These are phyloP conservation scores for Pythium sukuiense DNA, from an alignment of 352 stramenopile species.

Conservation along the genomic window DNA sequence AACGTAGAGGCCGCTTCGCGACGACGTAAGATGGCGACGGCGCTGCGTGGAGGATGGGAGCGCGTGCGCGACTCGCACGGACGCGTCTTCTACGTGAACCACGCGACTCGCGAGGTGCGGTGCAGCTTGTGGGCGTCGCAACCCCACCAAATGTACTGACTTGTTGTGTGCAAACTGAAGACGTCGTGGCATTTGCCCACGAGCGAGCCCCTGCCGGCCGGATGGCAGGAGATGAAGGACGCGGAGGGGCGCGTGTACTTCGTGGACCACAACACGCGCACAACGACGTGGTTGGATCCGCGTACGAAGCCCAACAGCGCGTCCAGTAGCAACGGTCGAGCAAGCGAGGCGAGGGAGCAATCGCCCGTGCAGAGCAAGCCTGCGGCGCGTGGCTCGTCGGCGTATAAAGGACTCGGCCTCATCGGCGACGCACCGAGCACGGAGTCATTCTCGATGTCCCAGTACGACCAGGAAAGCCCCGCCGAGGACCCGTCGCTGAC, in stretches of 20 bases:
- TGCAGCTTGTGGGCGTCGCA: background rate
- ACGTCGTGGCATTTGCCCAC: constrained; percentile 83
- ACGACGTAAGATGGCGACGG: constrained; percentile 16
- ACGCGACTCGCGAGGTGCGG: constrained; percentile 72
- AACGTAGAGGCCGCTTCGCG: background rate
- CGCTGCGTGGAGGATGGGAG: constrained; percentile 53
- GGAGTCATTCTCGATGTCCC: background rate
- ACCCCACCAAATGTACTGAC: background rate
- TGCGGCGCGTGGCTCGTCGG: background rate
- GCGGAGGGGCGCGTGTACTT: constrained; percentile 77
- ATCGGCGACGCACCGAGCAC: constrained; percentile 10
- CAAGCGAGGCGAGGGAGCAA: background rate
- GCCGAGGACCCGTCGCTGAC: constrained; percentile 15
- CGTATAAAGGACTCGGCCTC: constrained; percentile 21
- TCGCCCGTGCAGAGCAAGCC: background rate
- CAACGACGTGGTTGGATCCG: constrained; percentile 81
- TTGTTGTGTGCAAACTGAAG: constrained; percentile 27
- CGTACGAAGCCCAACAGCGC: constrained; percentile 35
- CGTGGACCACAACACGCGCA: constrained; percentile 76
- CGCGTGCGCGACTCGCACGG: constrained; percentile 79
- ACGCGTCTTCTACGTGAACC: constrained; percentile 88
- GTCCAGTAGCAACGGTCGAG: background rate
- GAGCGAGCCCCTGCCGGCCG: constrained; percentile 57
- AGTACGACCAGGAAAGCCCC: constrained; percentile 10
- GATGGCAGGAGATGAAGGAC: constrained; percentile 83